A percentile compares a stretch with the other conserved stretches of the same genome.
These are phyloP conservation scores for Colletotrichum sp. DNA, from an alignment of 2,329 filamentous ascomycete species.

Conservation along the genomic window DNA sequence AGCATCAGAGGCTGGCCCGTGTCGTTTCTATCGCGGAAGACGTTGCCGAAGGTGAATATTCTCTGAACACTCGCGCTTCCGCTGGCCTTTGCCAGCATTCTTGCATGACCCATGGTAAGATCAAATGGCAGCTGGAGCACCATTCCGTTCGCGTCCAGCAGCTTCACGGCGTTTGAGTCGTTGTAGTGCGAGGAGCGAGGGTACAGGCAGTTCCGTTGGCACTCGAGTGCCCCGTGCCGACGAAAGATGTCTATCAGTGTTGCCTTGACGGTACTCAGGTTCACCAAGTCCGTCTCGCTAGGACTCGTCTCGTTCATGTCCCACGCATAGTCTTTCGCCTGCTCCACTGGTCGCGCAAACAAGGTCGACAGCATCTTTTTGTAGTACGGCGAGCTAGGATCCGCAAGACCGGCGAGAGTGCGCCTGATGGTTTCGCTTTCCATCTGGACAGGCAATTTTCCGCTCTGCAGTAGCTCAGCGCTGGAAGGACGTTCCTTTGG, in stretches of 20 bases:
- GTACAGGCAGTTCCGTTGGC: constrained; percentile 75
- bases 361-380: constrained; percentile 86
- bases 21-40: constrained; percentile 80
- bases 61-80: constrained; percentile 69
- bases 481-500: constrained; percentile 85
- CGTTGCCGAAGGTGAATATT: constrained; percentile 85
- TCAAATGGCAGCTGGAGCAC: constrained; percentile 94
- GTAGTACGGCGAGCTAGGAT: constrained; percentile 86
- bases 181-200: constrained; percentile 82
- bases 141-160: constrained; percentile 85
- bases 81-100: constrained; percentile 76
- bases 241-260: constrained; percentile 80
- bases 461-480: constrained; percentile 80
- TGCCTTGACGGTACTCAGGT: constrained; percentile 77
- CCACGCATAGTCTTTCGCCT: constrained; percentile 82
- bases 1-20: constrained; percentile 83
- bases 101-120: constrained; percentile 85
- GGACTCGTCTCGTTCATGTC: constrained; percentile 67
- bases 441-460: constrained; percentile 87
- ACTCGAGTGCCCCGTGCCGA: constrained; percentile 87
- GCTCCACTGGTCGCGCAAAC: constrained; percentile 77
- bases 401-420: constrained; percentile 79
- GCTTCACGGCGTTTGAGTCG: constrained; percentile 70
- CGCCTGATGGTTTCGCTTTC: constrained; percentile 90
- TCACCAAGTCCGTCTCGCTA: constrained; percentile 65